Evolutionary conservation across 2,329 filamentous ascomycete genomes (phyloP).

Genomic region (Pestalotiopsis sp.): DNA sequence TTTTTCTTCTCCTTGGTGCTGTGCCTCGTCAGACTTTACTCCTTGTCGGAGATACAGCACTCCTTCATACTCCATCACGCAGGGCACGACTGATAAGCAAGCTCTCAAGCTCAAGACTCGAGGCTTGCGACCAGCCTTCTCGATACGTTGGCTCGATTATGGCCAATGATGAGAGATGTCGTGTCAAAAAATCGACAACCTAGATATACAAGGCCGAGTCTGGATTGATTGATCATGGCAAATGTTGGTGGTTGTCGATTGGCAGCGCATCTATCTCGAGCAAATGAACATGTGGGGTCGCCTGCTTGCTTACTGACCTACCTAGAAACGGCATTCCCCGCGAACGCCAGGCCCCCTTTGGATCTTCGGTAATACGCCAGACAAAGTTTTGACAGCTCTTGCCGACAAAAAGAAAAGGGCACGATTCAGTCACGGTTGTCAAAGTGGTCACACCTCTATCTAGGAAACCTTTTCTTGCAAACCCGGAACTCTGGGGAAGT

Average conservation of each 20-base stretch:
- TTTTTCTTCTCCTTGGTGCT: background rate
- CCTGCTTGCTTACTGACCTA: too few relatives aligned
- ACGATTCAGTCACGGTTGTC: background rate
- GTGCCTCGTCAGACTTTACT: too few relatives aligned
- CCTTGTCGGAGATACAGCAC: background rate
- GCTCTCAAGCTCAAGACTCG: background rate
- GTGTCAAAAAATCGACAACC: background rate
- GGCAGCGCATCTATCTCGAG: background rate
- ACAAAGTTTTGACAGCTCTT: background rate
- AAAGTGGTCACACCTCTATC: background rate
- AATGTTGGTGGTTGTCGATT: background rate
- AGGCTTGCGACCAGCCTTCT: background rate
- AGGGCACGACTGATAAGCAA: background rate
- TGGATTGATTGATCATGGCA: background rate
- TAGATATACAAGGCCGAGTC: background rate
- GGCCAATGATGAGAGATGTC: background rate
- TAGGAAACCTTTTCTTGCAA: background rate
- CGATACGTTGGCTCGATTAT: background rate
- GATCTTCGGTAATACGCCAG: background rate
- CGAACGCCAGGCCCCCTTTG: background rate
- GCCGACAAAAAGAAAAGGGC: background rate
- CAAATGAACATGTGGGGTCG: background rate
- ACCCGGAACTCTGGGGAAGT: background rate
- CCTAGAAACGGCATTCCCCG: too few relatives aligned
- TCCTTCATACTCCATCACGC: background rate